These are phyloP conservation scores for Amphicarpaea edgeworthii DNA, from an alignment of 306 rosid genomes.

Conservation along the genomic window DNA sequence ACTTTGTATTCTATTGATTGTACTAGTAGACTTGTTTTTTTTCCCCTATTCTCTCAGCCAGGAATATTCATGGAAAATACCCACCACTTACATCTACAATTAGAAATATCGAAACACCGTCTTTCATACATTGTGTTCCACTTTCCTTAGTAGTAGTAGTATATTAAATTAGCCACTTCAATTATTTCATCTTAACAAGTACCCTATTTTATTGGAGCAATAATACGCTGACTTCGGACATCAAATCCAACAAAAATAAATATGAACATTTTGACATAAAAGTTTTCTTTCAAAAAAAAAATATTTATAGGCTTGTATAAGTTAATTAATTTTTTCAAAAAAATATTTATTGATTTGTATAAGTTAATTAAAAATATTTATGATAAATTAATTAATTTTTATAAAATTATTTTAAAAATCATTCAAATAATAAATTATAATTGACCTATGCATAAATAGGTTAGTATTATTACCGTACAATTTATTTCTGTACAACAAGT, in stretches of 20 bases:
- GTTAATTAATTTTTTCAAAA: too few species aligned
- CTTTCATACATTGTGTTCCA: background rate
- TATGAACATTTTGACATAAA: background rate
- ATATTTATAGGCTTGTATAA: too few species aligned
- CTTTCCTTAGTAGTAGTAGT: too few species aligned
- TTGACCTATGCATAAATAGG: too few species aligned
- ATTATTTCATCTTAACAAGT: background rate
- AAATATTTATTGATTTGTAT: too few species aligned
- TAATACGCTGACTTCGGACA: background rate
- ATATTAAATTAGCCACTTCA: background rate
- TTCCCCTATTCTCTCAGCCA: background rate
- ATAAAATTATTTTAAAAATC: too few species aligned
- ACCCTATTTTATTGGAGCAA: background rate
- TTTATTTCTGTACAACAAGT: background rate
- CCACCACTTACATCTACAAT: background rate
- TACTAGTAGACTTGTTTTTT: background rate
- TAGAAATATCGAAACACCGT: conserved; percentile 20
- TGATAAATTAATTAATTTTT: too few species aligned
- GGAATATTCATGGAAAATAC: conserved; percentile 29
- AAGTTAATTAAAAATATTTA: too few species aligned
- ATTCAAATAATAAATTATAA: too few species aligned
- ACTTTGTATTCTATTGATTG: background rate
- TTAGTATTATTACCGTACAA: too few species aligned
- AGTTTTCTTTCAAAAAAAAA: too few species aligned
- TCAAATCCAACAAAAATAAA: background rate